phyloP scores from a whole-genome alignment of 371 early-diverging fungal genomes.

The Syncephalis plumigaleata region DNA sequence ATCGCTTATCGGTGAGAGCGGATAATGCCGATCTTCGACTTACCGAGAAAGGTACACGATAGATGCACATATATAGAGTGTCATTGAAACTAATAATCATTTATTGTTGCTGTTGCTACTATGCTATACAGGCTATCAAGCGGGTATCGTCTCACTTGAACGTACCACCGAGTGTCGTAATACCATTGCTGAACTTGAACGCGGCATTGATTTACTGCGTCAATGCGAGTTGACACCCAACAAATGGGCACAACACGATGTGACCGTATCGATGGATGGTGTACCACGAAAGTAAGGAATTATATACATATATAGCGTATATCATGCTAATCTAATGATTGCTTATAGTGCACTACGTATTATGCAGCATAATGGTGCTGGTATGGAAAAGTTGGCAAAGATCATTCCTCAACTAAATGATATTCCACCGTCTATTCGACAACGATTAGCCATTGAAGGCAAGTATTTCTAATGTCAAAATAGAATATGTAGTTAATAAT shows the following conservation, averaged over 20 bases:
- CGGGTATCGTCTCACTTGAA: constrained; percentile 25
- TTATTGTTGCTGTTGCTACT: no score
- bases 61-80: no score
- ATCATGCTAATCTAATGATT: background rate
- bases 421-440: constrained; percentile 18
- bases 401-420: constrained; percentile 23
- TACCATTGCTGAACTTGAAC: constrained; percentile 14
- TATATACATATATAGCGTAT: no score
- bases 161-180: constrained; percentile 22
- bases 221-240: constrained; percentile 21
- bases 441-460: constrained; percentile 35
- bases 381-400: constrained; percentile 20
- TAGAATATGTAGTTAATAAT: background rate
- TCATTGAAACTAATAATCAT: no score
- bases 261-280: constrained; percentile 28
- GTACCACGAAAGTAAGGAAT: background rate
- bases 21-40: constrained; percentile 72
- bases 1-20: constrained; percentile 50
- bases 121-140: constrained; percentile 20
- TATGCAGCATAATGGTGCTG: constrained; percentile 23
- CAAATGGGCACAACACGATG: constrained; percentile 28
- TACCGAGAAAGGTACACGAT: constrained; percentile 29
- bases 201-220: constrained; percentile 20
- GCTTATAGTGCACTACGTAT: constrained; percentile 31
- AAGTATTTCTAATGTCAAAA: background rate